A percentile compares a stretch with the other conserved stretches of the same genome.
Conservation (phyloP, 345 rosid genomes). For the Moricandia arvensis region DNA sequence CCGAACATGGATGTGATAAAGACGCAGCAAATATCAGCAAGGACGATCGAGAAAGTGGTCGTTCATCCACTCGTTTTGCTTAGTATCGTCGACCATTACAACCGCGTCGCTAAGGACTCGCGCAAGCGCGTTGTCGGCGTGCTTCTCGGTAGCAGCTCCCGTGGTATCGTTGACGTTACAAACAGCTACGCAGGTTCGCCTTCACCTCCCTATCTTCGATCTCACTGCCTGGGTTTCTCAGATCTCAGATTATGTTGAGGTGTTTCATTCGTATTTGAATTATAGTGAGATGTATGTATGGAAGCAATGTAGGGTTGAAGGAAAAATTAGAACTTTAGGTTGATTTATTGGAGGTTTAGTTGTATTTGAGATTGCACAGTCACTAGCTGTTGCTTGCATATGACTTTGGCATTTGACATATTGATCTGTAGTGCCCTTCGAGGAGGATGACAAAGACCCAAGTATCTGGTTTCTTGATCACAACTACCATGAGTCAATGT, state of each 20-base stretch:
- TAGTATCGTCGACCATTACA: not conserved
- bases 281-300: not conserved
- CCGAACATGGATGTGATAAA: not conserved
- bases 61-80: not conserved
- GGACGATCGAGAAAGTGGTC: not conserved
- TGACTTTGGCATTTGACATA: not conserved
- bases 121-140: not conserved
- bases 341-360: not conserved
- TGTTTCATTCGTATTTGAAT: not conserved
- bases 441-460: constrained; percentile 92
- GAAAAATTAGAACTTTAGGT: not conserved
- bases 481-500: constrained; percentile 95
- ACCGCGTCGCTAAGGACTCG: not conserved
- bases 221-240: not conserved
- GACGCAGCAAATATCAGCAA: not conserved
- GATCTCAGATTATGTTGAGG: not conserved
- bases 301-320: not conserved
- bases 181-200: not conserved
- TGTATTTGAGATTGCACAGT: not conserved
- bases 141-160: not conserved
- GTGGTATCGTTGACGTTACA: not conserved
- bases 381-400: not conserved
- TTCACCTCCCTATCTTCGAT: not conserved
- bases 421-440: constrained; percentile 71
- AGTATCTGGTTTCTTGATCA: constrained; percentile 97